These are phyloP conservation scores for Microcos paniculata DNA, from an alignment of 345 rosid genomes.

Conservation along the genomic window DNA sequence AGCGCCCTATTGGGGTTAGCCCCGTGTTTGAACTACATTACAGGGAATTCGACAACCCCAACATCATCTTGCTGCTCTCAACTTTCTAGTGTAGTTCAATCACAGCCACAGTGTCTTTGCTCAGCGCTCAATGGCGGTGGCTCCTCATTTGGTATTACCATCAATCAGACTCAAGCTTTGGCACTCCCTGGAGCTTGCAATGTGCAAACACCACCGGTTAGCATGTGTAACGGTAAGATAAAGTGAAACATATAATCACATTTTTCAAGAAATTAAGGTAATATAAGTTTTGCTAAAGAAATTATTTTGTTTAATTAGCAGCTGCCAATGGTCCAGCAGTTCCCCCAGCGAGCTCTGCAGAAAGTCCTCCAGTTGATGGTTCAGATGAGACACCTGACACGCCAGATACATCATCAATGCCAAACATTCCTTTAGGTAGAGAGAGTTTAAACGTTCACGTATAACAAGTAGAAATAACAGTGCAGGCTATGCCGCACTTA, in stretches of 20 bases:
- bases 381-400: slow-evolving; percentile 21
- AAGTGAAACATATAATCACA: not conserved
- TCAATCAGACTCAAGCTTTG: slow-evolving; percentile 24
- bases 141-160: slow-evolving; percentile 15
- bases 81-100: slow-evolving; percentile 40
- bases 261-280: not conserved
- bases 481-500: not conserved
- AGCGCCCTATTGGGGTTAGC: slow-evolving; percentile 22
- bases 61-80: slow-evolving; percentile 56
- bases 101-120: slow-evolving; percentile 53
- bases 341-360: slow-evolving; percentile 17
- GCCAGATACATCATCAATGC: slow-evolving; percentile 8
- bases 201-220: slow-evolving; percentile 31
- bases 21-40: slow-evolving; percentile 39
- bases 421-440: slow-evolving; percentile 12
- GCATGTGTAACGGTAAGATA: slow-evolving; percentile 10
- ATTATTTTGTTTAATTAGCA: not conserved
- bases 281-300: not conserved
- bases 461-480: not conserved
- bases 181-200: slow-evolving; percentile 33
- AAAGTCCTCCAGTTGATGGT: slow-evolving; percentile 22
- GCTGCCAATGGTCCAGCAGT: slow-evolving; percentile 27
- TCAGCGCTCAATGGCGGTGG: slow-evolving; percentile 33
- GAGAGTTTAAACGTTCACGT: not conserved
- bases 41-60: slow-evolving; percentile 44